Percentiles rank a stretch among this genome's conserved stretches.
Evolutionary conservation across 371 early-diverging fungal genomes (phyloP).

Genomic region (Thermomucor indicae-seudaticae): DNA sequence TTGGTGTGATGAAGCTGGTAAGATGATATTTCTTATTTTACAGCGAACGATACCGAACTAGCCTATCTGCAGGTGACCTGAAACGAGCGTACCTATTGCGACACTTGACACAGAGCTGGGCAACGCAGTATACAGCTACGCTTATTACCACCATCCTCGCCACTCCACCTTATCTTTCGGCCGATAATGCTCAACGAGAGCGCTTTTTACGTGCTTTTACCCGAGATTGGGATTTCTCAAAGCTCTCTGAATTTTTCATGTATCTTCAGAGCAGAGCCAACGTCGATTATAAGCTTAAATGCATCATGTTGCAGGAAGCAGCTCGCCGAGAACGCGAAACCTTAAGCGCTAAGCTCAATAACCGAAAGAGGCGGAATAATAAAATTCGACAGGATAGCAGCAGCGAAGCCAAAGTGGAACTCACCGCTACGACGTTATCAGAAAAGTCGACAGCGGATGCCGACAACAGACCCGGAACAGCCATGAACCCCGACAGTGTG

Average conservation of each 20-base stretch:
- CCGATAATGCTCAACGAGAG: slow-evolving; percentile 43
- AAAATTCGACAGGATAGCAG: slow-evolving; percentile 1
- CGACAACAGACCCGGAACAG: neutral
- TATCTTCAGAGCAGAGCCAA: slow-evolving; percentile 63
- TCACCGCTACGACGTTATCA: too few relatives aligned
- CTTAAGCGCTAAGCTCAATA: slow-evolving; percentile 28
- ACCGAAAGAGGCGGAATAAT: slow-evolving; percentile 15
- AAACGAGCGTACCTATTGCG: slow-evolving; percentile 51
- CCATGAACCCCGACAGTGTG: neutral
- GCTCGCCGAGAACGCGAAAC: slow-evolving; percentile 51
- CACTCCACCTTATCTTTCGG: slow-evolving; percentile 30
- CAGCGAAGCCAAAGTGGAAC: too few relatives aligned
- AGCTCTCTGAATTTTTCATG: slow-evolving; percentile 74
- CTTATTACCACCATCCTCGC: slow-evolving; percentile 38
- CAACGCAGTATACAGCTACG: slow-evolving; percentile 55
- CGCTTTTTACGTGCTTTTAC: slow-evolving; percentile 65
- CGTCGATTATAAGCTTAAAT: slow-evolving; percentile 69
- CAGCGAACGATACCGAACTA: neutral
- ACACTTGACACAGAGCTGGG: slow-evolving; percentile 56
- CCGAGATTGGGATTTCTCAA: slow-evolving; percentile 75
- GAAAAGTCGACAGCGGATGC: too few relatives aligned
- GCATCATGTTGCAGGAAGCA: slow-evolving; percentile 68
- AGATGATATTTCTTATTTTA: too few relatives aligned
- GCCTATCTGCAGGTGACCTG: slow-evolving; percentile 46
- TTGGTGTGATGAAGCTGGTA: slow-evolving; percentile 49